phyloP scores from a whole-genome alignment of 2,329 filamentous ascomycete genomes.

The Onygena corvina region DNA sequence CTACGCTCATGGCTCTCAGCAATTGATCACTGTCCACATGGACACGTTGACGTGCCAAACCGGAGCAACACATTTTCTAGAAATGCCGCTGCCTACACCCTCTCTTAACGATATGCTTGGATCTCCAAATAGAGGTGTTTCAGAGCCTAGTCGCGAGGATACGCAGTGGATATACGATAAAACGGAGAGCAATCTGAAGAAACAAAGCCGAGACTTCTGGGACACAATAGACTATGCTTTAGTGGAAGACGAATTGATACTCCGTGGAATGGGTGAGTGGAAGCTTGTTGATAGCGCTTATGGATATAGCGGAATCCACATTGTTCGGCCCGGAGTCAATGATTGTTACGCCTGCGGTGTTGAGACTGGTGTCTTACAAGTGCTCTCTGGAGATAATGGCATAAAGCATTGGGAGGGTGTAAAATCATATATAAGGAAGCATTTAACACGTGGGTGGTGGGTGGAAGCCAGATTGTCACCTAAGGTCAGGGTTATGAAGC shows the following conservation, averaged over 20 bases:
- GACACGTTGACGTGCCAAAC: conserved; percentile 53
- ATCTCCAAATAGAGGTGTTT: conserved; percentile 16
- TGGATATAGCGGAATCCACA: conserved; percentile 40
- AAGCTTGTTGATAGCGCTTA: conserved; percentile 39
- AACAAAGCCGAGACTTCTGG: conserved; percentile 46
- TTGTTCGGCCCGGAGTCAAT: conserved; percentile 36
- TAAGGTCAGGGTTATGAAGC: conserved; percentile 41
- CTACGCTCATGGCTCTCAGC: conserved; percentile 21
- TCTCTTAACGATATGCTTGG: conserved; percentile 17
- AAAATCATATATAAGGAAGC: conserved; percentile 20
- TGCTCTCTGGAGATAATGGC: conserved; percentile 25
- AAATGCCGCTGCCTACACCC: conserved; percentile 24
- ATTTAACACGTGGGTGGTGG: conserved; percentile 42
- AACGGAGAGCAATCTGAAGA: conserved; percentile 39
- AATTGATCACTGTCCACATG: conserved; percentile 38
- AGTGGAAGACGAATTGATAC: conserved; percentile 34
- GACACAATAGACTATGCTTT: conserved; percentile 47
- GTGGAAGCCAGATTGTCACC: conserved; percentile 43
- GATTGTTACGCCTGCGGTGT: conserved; percentile 15
- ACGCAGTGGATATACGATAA: conserved; percentile 48
- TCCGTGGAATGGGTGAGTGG: conserved; percentile 37
- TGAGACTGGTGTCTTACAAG: conserved; percentile 27
- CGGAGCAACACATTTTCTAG: conserved; percentile 49
- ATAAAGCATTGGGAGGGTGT: conserved; percentile 21
- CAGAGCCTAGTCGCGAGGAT: conserved; percentile 14